These are phyloP conservation scores for Pueraria montana DNA, from an alignment of 306 rosid species.

Conservation along the genomic window DNA sequence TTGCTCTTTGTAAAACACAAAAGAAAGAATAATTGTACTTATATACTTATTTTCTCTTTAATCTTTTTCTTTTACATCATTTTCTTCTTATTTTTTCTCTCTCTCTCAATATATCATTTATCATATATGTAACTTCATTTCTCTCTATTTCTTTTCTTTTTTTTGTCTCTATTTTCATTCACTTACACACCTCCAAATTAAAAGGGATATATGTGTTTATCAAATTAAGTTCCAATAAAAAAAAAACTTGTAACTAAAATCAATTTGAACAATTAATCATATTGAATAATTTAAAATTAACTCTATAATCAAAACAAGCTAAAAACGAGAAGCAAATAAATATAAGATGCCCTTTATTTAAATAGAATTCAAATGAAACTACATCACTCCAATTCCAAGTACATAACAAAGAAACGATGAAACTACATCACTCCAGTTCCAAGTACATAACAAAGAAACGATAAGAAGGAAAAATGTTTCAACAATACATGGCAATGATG, in stretches of 20 bases:
- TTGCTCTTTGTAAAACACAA: neutral
- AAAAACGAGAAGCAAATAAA: neutral
- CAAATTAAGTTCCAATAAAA: neutral
- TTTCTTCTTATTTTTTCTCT: neutral
- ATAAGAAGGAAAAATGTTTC: neutral
- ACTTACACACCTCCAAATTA: neutral
- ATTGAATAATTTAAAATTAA: neutral
- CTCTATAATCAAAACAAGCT: neutral
- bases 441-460: neutral
- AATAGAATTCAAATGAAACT: neutral
- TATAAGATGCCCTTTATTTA: constrained; percentile 19
- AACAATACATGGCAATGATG: constrained; percentile 11
- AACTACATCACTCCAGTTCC: too few relatives aligned
- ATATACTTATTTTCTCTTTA: neutral
- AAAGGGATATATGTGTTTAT: neutral
- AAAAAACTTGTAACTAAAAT: neutral
- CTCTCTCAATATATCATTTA: neutral
- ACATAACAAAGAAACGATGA: neutral
- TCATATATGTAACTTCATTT: neutral
- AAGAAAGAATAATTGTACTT: neutral
- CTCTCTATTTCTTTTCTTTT: neutral
- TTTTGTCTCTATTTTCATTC: neutral
- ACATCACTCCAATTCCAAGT: neutral
- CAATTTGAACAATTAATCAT: neutral
- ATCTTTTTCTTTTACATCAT: neutral